Evolutionary conservation across 768 basidiomycete genomes (phyloP).

Genomic region (Lyophyllum semitale): DNA sequence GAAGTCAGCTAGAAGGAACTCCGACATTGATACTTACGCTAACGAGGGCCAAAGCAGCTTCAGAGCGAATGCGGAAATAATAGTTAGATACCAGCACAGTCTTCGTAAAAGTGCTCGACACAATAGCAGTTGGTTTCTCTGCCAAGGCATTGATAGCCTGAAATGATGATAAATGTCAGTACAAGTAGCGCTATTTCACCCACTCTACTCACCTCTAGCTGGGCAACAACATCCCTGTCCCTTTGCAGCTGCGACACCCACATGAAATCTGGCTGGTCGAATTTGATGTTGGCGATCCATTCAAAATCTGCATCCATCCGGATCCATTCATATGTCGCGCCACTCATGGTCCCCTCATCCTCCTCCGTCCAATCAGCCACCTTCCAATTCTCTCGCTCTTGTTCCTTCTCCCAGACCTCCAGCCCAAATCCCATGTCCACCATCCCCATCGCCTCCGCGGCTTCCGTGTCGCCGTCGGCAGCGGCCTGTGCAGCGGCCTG

Average conservation of each 20-base stretch:
- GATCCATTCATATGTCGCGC: constrained; percentile 99
- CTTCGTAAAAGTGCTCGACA: constrained; percentile 90
- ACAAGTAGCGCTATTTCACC: not conserved
- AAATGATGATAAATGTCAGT: not conserved
- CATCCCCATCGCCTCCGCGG: constrained; percentile 91
- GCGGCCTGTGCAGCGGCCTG: constrained; percentile 93
- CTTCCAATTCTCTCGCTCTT: constrained; percentile 91
- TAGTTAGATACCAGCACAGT: constrained; percentile 94
- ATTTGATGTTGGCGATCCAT: constrained; percentile 93
- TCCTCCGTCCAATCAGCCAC: constrained; percentile 98
- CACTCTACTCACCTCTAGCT: constrained; percentile 75
- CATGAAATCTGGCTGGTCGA: constrained; percentile 97
- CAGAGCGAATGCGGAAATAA: constrained; percentile 93
- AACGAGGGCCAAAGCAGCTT: constrained; percentile 85
- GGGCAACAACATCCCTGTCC: constrained; percentile 95
- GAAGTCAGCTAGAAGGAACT: constrained; percentile 5
- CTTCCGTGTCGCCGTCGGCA: constrained; percentile 89
- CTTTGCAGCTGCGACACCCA: constrained; percentile 96
- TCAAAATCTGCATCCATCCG: constrained; percentile 99
- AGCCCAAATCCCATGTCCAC: constrained; percentile 93
- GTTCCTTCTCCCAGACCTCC: constrained; percentile 95
- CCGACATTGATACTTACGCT: constrained; percentile 51
- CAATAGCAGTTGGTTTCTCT: constrained; percentile 79
- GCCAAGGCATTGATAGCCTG: constrained; percentile 91
- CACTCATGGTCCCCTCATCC: constrained; percentile 90